Evolutionary conservation across 2,329 filamentous ascomycete species (phyloP).

Genomic region (Dactylellina haptotyla): DNA sequence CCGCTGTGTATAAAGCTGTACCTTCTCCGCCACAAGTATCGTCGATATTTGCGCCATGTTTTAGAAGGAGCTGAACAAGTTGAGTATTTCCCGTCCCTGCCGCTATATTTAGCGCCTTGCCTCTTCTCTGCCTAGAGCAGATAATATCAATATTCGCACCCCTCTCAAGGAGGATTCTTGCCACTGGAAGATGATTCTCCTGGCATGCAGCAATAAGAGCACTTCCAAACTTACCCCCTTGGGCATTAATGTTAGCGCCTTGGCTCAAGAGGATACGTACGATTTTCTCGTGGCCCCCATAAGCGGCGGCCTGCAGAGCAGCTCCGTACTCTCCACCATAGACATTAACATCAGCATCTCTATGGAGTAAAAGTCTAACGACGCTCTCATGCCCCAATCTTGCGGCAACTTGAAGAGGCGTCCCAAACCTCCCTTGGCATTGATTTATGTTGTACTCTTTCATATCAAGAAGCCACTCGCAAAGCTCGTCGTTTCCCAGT

Average conservation of each 20-base stretch:
- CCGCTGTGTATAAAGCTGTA: constrained; percentile 8
- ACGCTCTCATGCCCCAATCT: constrained; percentile 14
- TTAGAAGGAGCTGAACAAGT: constrained; percentile 9
- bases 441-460: constrained; percentile 11
- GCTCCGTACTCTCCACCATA: constrained; percentile 9
- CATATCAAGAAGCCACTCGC: constrained; percentile 15
- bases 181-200: constrained; percentile 5
- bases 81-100: constrained; percentile 3
- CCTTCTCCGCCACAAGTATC: not conserved
- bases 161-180: constrained; percentile 3
- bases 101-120: constrained; percentile 15
- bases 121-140: not conserved
- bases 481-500: constrained; percentile 16
- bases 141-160: constrained; percentile 25
- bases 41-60: constrained; percentile 9
- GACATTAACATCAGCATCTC: constrained; percentile 9
- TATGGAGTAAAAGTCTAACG: constrained; percentile 23
- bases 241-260: constrained; percentile 18
- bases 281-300: constrained; percentile 19
- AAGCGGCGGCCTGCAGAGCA: constrained; percentile 18
- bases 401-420: constrained; percentile 15
- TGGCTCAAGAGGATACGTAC: constrained; percentile 13
- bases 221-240: constrained; percentile 1
- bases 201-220: constrained; percentile 15
- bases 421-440: constrained; percentile 6